These are phyloP conservation scores for Polygonum aviculare DNA, from an alignment of 148 eudicot species.

Conservation along the genomic window DNA sequence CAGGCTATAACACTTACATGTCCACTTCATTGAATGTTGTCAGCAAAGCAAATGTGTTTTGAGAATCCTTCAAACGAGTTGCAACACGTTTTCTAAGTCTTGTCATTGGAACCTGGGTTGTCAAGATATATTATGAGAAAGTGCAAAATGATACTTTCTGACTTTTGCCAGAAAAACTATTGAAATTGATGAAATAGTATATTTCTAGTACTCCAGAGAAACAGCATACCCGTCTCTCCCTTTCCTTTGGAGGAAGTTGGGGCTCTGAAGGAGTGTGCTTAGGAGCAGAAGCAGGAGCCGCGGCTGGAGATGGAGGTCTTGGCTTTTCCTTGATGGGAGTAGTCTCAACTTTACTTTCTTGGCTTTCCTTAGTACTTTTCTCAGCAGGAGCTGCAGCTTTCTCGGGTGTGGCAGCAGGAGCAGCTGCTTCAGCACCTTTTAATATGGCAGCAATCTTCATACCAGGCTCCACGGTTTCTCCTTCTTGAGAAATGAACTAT, in stretches of 20 bases:
- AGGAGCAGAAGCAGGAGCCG: constrained; percentile 38
- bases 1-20: constrained; percentile 43
- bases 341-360: constrained; percentile 42
- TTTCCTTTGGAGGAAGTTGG: constrained; percentile 88
- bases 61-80: constrained; percentile 87
- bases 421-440: constrained; percentile 47
- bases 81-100: constrained; percentile 95
- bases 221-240: constrained; percentile 82
- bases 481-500: constrained; percentile 80
- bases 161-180: neutral
- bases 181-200: constrained; percentile 7
- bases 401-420: constrained; percentile 50
- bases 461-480: constrained; percentile 94
- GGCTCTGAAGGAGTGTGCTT: constrained; percentile 73
- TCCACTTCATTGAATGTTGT: constrained; percentile 95
- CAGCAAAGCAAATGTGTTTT: constrained; percentile 91
- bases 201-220: neutral
- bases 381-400: constrained; percentile 30
- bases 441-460: constrained; percentile 73
- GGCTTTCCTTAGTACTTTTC: constrained; percentile 23
- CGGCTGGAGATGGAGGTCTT: constrained; percentile 33
- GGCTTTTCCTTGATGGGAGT: constrained; percentile 33
- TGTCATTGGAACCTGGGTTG: constrained; percentile 82
- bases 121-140: neutral
- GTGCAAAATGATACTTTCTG: neutral